A percentile compares a stretch with the other conserved stretches of the same genome.
phyloP scores from a whole-genome alignment of 2,329 filamentous ascomycete genomes.

The Rhexocercosporidium sp. region DNA sequence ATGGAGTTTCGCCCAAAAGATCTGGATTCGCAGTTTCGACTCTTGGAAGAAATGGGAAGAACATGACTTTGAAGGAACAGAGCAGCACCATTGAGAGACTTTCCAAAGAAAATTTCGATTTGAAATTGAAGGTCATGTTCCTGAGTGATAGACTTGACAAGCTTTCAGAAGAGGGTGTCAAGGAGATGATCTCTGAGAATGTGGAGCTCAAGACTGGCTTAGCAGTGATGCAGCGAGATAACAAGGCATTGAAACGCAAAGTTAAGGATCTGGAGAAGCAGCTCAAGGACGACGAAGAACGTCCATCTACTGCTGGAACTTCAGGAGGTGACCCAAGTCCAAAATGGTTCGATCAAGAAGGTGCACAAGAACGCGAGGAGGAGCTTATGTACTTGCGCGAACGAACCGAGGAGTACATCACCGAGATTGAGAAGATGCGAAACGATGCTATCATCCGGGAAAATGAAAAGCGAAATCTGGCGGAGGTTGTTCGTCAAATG shows the following conservation, averaged over 20 bases:
- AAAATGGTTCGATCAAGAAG: conserved; percentile 61
- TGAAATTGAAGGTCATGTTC: conserved; percentile 98
- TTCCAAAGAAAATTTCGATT: conserved; percentile 96
- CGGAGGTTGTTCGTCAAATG: conserved; percentile 76
- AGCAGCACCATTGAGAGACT: conserved; percentile 95
- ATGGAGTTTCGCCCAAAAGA: conserved; percentile 62
- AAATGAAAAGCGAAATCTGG: conserved; percentile 83
- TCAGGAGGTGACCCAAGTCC: conserved; percentile 62
- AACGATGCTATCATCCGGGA: conserved; percentile 81
- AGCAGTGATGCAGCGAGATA: conserved; percentile 88
- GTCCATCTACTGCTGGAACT: conserved; percentile 64
- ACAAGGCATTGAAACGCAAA: conserved; percentile 78
- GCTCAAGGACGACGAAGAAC: conserved; percentile 66
- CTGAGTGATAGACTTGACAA: conserved; percentile 92
- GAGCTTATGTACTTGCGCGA: conserved; percentile 86
- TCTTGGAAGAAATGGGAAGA: conserved; percentile 64
- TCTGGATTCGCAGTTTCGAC: conserved; percentile 56
- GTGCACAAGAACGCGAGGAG: conserved; percentile 74
- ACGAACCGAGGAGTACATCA: conserved; percentile 81
- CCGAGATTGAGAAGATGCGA: conserved; percentile 81
- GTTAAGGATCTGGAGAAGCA: conserved; percentile 88
- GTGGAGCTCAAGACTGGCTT: conserved; percentile 93
- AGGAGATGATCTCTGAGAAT: conserved; percentile 97
- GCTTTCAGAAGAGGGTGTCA: conserved; percentile 92
- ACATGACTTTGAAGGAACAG: conserved; percentile 93